Base-by-base conservation (phyloP, 371 early-diverging fungal species). In the Mortierella sp. region DNA sequence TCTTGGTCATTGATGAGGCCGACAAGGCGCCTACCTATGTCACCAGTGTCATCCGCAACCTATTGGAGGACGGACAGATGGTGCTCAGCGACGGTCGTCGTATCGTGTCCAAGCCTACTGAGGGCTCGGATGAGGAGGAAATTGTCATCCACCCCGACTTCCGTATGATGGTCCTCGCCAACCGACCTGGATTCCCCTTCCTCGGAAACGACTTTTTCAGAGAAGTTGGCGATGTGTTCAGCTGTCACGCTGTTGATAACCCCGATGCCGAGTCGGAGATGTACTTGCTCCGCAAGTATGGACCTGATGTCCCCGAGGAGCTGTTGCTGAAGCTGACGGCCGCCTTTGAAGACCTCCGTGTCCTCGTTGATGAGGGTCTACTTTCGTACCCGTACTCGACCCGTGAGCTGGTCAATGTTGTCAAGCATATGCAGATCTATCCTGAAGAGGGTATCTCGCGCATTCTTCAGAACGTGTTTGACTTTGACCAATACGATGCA, bases 11-110 rank as follows among this genome's bases (percentile, higher is more conserved):
- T 6, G 96, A 96, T 80, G 96, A 96, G 79, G 96, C 96, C 0
- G 96, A 96, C 75, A 96, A 96, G 77, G 96, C 95, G 0, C 95
- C 96, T 4, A 94, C 94, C 2, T 93, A 95, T 81, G 95, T 96
- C 24, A 94, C 95, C 16, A 91, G 93, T 19, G 91, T 95, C 4
- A 87, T 96, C 22, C 95, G 95, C 79, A 91, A 92, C 77, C 85
- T 96, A 69, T 89, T 94, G 1, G 95, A 95, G 80, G 94, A 94
- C 79, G 95, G 95, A n/a, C 94, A 95, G 68, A 94, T 96, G 95
- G 92, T 93, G 4, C 81, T 96, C 48, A 90, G 92, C 16, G 96
- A 96, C 82, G 96, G 96, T 37, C 89, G 96, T 29, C 91, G 94
- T 24, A 93, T 96, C 61, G 89, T 94, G 7, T 87, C 88, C 43